Conservation (phyloP, 192 early-diverging fungal species). For the Piromyces finnis region DNA sequence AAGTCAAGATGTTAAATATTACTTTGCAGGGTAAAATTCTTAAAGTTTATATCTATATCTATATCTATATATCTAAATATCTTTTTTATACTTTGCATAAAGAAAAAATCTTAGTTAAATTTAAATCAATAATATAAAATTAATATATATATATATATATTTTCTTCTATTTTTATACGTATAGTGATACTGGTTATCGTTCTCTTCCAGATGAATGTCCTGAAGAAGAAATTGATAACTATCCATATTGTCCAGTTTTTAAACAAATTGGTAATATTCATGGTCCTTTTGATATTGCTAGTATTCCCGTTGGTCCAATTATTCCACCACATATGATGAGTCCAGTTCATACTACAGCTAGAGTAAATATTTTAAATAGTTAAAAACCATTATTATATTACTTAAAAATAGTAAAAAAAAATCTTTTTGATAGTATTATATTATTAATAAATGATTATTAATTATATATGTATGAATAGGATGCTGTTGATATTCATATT, state of each 20-base stretch:
- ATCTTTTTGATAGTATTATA: too few relatives aligned
- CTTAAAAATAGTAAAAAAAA: too few relatives aligned
- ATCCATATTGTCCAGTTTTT: constrained; percentile 64
- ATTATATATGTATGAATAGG: too few relatives aligned
- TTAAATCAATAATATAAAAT: too few relatives aligned
- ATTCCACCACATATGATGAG: constrained; percentile 6
- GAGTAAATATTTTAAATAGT: too few relatives aligned
- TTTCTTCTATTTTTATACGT: too few relatives aligned
- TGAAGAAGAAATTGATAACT: constrained; percentile 12
- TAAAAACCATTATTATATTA: too few relatives aligned
- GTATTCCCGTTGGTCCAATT: constrained; percentile 74
- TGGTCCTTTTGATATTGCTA: constrained; percentile 49
- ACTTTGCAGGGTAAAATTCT: background rate
- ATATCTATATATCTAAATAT: too few relatives aligned
- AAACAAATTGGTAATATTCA: constrained; percentile 57
- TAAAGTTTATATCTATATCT: too few relatives aligned
- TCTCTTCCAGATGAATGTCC: constrained; percentile 17
- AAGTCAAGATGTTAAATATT: background rate
- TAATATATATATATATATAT: too few relatives aligned
- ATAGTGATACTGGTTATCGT: constrained; percentile 63
- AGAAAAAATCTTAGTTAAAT: too few relatives aligned
- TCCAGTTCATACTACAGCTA: background rate
- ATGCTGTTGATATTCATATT: constrained; percentile 60
- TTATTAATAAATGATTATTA: too few relatives aligned
- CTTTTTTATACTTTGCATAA: background rate